Conservation (phyloP, 192 early-diverging fungal species). For the Geranomyces michiganensis region DNA sequence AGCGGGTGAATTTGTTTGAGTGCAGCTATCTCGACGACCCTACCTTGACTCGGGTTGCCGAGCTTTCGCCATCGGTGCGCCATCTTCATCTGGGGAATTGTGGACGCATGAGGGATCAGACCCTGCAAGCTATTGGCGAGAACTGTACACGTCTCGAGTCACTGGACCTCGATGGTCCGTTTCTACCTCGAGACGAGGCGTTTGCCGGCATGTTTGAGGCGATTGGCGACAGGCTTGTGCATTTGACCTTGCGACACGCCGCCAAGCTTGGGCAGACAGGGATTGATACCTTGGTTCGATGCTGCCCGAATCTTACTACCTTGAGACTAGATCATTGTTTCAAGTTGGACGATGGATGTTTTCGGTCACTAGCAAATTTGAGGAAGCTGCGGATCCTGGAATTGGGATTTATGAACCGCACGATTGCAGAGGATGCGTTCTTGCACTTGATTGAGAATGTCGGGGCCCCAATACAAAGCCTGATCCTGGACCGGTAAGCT, state of each 20-base stretch:
- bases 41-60: slow-evolving; percentile 61
- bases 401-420: slow-evolving; percentile 46
- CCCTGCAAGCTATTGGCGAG: slow-evolving; percentile 31
- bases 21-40: slow-evolving; percentile 66
- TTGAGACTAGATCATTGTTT: slow-evolving; percentile 63
- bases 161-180: slow-evolving; percentile 71
- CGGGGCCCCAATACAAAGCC: slow-evolving; percentile 49
- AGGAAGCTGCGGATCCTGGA: slow-evolving; percentile 43
- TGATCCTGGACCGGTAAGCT: slow-evolving; percentile 56
- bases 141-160: slow-evolving; percentile 54
- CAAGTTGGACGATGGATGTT: slow-evolving; percentile 55
- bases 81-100: slow-evolving; percentile 71
- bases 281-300: slow-evolving; percentile 25
- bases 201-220: slow-evolving; percentile 65
- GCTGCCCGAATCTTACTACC: slow-evolving; percentile 37
- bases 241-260: slow-evolving; percentile 43
- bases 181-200: slow-evolving; percentile 61
- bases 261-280: slow-evolving; percentile 35
- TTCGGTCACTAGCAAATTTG: slow-evolving; percentile 47
- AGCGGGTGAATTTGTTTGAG: slow-evolving; percentile 71
- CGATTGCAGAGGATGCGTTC: slow-evolving; percentile 50
- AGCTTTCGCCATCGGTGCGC: slow-evolving; percentile 64
- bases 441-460: slow-evolving; percentile 47
- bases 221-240: slow-evolving; percentile 51
- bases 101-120: slow-evolving; percentile 65